These are phyloP conservation scores for Oligophagozyma castellii DNA, from an alignment of 1,139 yeast species.

Conservation along the genomic window DNA sequence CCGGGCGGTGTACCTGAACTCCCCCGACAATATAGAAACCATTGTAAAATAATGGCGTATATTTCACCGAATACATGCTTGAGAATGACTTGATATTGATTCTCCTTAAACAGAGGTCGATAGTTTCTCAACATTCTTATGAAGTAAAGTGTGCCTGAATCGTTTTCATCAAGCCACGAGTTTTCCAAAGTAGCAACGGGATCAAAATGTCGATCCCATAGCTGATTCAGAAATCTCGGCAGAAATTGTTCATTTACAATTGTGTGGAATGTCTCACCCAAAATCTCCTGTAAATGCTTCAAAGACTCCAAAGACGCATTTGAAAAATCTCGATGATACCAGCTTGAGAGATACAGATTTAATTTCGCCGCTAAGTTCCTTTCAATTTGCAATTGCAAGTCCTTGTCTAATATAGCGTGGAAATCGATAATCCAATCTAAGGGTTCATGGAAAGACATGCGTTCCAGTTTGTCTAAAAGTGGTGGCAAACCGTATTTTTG, in stretches of 20 bases:
- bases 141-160: constrained; percentile 8
- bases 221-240: constrained; percentile 24
- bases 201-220: constrained; percentile 18
- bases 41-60: constrained; percentile 15
- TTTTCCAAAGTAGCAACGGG: constrained; percentile 14
- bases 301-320: constrained; percentile 7
- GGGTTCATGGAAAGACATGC: constrained; percentile 5
- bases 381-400: constrained; percentile 3
- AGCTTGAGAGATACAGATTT: constrained; percentile 19
- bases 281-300: constrained; percentile 29
- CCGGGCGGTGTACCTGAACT: too few species aligned
- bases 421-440: constrained; percentile 11
- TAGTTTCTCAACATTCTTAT: constrained; percentile 7
- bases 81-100: constrained; percentile 7
- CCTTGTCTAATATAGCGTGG: constrained; percentile 6
- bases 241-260: constrained; percentile 20
- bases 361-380: constrained; percentile 19
- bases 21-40: constrained; percentile 17
- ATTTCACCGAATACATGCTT: constrained; percentile 13
- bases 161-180: constrained; percentile 3
- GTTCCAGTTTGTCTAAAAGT: too few species aligned
- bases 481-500: constrained; percentile 22
- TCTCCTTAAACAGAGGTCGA: constrained; percentile 5
- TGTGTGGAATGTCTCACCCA: constrained; percentile 24
- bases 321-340: constrained; percentile 24